A percentile compares a stretch with the other conserved stretches of the same genome.
Evolutionary conservation across 164 flowering plant species (phyloP).

Genomic region (Aristolochia californica): DNA sequence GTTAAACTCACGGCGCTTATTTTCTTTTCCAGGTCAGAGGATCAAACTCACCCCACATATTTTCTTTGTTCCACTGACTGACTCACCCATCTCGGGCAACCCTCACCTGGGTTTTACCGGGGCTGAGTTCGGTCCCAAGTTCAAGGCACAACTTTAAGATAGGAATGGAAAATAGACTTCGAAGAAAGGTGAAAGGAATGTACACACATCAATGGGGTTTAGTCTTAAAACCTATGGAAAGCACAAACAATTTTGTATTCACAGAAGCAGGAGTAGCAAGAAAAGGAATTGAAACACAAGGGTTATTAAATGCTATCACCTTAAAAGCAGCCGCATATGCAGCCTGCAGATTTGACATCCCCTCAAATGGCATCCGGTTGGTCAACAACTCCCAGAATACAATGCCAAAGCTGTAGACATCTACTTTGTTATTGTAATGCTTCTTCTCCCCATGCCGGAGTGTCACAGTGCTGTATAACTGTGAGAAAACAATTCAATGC

Average conservation of each 20-base stretch:
- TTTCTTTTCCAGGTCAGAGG: no score
- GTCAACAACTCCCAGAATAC: conserved; percentile 89
- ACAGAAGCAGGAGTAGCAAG: background rate
- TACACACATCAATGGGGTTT: no score
- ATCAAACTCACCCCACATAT: no score
- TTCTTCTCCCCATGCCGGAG: conserved; percentile 90
- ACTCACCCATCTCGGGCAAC: background rate
- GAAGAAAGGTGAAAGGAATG: no score
- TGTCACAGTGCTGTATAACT: conserved; percentile 96
- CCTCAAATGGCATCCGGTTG: conserved; percentile 93
- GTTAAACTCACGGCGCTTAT: no score
- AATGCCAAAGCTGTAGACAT: conserved; percentile 90
- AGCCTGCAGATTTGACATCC: conserved; percentile 97
- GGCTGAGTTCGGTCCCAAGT: background rate
- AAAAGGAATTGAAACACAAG: background rate
- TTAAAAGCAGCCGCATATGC: conserved; percentile 99
- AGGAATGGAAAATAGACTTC: no score
- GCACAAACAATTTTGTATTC: background rate
- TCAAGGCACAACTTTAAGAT: no score
- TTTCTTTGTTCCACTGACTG: background rate
- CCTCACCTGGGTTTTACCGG: background rate
- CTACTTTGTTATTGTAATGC: conserved; percentile 93
- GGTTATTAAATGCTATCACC: conserved; percentile 24
- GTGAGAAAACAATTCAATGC: conserved; percentile 23
- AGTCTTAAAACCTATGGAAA: background rate